Evolutionary conservation across 148 eudicot species (phyloP).

Genomic region (Salicornia ramosissima): DNA sequence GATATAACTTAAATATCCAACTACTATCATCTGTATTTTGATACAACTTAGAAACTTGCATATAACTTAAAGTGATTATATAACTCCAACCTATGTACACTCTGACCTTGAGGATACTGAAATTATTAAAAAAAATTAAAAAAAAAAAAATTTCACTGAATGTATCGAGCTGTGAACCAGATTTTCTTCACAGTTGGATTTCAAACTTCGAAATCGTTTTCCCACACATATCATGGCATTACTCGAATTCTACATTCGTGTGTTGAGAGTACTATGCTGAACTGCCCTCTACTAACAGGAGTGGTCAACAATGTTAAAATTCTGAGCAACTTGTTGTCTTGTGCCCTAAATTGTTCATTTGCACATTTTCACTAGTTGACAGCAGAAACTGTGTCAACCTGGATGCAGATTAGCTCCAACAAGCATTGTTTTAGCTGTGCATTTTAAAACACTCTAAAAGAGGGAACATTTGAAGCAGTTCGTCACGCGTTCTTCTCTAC

Average conservation of each 20-base stretch:
- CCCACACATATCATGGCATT: neutral
- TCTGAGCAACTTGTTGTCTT: neutral
- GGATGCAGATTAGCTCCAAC: neutral
- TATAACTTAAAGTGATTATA: neutral
- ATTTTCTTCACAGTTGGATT: neutral
- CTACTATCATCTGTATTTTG: neutral
- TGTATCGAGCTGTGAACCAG: neutral
- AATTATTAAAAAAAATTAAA: neutral
- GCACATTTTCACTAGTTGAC: neutral
- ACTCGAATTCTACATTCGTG: neutral
- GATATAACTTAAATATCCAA: neutral
- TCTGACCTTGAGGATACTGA: neutral
- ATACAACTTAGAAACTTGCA: neutral
- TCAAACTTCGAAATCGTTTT: neutral
- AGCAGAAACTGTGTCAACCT: neutral
- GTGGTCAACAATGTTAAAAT: neutral
- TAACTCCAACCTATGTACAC: neutral
- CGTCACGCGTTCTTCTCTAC: slow-evolving; percentile 70
- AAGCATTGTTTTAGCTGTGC: slow-evolving; percentile 49
- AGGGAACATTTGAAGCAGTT: slow-evolving; percentile 75
- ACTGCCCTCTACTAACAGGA: neutral
- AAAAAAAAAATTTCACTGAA: neutral
- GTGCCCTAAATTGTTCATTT: neutral
- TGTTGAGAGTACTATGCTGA: neutral
- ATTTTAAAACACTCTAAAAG: slow-evolving; percentile 75